Percentiles rank a stretch among this genome's conserved stretches.
phyloP scores from a whole-genome alignment of 345 rosid species.

The Lenwebbia sp. region DNA sequence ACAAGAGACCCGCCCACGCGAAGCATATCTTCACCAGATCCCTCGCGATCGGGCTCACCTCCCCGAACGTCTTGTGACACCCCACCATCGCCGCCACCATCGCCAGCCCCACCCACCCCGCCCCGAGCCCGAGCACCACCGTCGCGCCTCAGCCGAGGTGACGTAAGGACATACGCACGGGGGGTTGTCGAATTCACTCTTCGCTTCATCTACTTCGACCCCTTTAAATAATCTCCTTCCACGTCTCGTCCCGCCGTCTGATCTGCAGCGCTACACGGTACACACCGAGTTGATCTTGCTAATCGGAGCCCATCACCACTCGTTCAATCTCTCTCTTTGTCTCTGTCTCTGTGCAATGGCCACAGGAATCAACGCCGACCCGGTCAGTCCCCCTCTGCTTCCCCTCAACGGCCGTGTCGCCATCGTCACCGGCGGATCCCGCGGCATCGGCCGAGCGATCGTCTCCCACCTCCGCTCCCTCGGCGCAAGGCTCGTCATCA shows the following conservation, averaged over 20 bases:
- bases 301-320: neutral
- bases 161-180: neutral
- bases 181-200: neutral
- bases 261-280: neutral
- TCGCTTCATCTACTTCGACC: neutral
- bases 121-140: too few species aligned
- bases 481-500: slow-evolving; percentile 44
- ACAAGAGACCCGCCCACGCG: too few species aligned
- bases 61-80: too few species aligned
- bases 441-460: slow-evolving; percentile 60
- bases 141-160: too few species aligned
- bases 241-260: neutral
- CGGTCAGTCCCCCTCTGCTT: neutral
- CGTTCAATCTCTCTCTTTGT: neutral
- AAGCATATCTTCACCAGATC: too few species aligned
- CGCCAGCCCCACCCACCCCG: too few species aligned
- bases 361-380: neutral
- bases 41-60: too few species aligned
- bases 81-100: too few species aligned
- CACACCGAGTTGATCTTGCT: neutral
- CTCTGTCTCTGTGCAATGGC: neutral
- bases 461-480: slow-evolving; percentile 49
- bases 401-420: slow-evolving; percentile 49
- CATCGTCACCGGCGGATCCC: slow-evolving; percentile 56
- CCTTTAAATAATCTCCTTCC: neutral